phyloP scores from a whole-genome alignment of 805 yeast species.

The Yamadazyma ubonensis region DNA sequence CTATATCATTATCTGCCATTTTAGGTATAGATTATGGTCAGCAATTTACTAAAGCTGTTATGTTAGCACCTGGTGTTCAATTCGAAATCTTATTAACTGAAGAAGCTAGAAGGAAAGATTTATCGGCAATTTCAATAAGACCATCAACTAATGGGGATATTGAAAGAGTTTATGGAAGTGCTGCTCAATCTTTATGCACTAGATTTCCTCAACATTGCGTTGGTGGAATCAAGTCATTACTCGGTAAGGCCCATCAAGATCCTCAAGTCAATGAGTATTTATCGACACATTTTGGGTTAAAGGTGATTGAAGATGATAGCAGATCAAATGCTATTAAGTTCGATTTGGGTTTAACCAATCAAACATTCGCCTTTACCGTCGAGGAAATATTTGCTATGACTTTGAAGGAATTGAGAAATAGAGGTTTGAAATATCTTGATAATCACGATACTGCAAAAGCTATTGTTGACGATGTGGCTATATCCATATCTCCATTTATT shows the following conservation, averaged over 20 bases:
- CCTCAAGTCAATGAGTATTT: slow-evolving; percentile 47
- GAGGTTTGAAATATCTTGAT: slow-evolving; percentile 64
- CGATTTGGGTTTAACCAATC: slow-evolving; percentile 38
- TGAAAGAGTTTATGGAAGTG: slow-evolving; percentile 76
- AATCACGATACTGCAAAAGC: slow-evolving; percentile 49
- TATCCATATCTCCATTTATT: slow-evolving; percentile 77
- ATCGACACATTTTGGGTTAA: slow-evolving; percentile 59
- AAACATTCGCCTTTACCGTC: slow-evolving; percentile 39
- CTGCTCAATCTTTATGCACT: slow-evolving; percentile 66
- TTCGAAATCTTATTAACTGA: slow-evolving; percentile 86
- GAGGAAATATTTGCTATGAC: slow-evolving; percentile 90
- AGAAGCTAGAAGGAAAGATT: slow-evolving; percentile 89
- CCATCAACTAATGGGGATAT: slow-evolving; percentile 40
- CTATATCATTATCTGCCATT: slow-evolving; percentile 53
- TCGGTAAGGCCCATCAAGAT: slow-evolving; percentile 62
- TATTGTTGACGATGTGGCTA: slow-evolving; percentile 61
- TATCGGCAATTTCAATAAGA: slow-evolving; percentile 71
- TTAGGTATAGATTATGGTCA: slow-evolving; percentile 90
- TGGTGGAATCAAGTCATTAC: slow-evolving; percentile 62
- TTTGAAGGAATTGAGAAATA: slow-evolving; percentile 57
- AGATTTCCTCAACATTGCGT: slow-evolving; percentile 73
- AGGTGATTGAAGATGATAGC: slow-evolving; percentile 37
- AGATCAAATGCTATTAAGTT: slow-evolving; percentile 56
- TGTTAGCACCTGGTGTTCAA: slow-evolving; percentile 88
- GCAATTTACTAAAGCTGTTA: slow-evolving; percentile 79